Conservation (phyloP, 495 filamentous ascomycete genomes). For the Parmelia sp. region DNA sequence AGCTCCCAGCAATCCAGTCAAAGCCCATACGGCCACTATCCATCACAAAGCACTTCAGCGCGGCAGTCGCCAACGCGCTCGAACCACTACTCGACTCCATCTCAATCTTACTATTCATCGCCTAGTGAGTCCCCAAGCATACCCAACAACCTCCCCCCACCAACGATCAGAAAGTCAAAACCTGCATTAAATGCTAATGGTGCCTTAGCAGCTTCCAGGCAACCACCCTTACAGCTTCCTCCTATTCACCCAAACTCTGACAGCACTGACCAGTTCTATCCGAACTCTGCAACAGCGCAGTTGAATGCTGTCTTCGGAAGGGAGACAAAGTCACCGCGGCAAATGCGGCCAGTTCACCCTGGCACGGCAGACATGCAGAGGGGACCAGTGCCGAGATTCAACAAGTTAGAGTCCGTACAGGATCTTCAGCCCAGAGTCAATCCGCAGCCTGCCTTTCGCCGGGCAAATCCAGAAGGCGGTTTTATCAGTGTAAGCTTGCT, state of each 20-base stretch:
- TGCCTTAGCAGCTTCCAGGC: slow-evolving; percentile 44
- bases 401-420: slow-evolving; percentile 60
- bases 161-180: no score
- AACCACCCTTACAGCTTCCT: slow-evolving; percentile 53
- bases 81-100: slow-evolving; percentile 47
- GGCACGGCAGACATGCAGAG: slow-evolving; percentile 44
- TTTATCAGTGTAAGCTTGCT: slow-evolving; percentile 83
- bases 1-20: slow-evolving; percentile 51
- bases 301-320: slow-evolving; percentile 64
- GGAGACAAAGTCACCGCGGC: slow-evolving; percentile 68
- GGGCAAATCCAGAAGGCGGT: slow-evolving; percentile 94
- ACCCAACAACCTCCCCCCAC: background rate
- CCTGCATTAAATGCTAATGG: no score
- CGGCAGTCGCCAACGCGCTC: slow-evolving; percentile 29
- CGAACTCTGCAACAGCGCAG: slow-evolving; percentile 59
- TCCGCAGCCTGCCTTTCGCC: slow-evolving; percentile 77
- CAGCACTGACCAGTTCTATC: slow-evolving; percentile 60
- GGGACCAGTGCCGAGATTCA: slow-evolving; percentile 82
- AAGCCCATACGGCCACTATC: slow-evolving; percentile 43
- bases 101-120: slow-evolving; percentile 60
- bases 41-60: slow-evolving; percentile 33
- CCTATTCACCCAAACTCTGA: slow-evolving; percentile 62
- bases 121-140: slow-evolving; percentile 41
- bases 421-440: slow-evolving; percentile 82
- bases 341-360: slow-evolving; percentile 44